Conservation (phyloP, 2,329 filamentous ascomycete species). For the Diaporthe sp. region DNA sequence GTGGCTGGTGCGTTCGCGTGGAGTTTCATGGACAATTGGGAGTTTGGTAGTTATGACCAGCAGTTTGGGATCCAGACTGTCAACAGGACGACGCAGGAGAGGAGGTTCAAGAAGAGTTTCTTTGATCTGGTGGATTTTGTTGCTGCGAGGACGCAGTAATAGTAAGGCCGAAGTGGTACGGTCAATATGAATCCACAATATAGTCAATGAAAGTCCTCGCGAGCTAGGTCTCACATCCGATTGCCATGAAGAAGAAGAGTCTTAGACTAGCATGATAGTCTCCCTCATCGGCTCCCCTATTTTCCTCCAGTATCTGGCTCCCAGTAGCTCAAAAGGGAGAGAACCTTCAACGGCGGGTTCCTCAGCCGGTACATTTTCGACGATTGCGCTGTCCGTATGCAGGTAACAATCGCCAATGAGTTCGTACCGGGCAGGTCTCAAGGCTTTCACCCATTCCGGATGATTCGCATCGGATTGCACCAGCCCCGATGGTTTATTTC, state of each 20-base stretch:
- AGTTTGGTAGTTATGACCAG: conserved; percentile 59
- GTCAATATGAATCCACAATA: too few relatives aligned
- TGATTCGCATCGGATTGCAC: rapidly evolving
- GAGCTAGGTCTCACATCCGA: too few relatives aligned
- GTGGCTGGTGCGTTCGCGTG: conserved; percentile 67
- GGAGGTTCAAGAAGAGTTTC: conserved; percentile 69
- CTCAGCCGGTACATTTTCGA: not conserved
- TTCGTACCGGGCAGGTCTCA: not conserved
- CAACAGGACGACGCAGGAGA: conserved; percentile 63
- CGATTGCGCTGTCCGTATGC: not conserved
- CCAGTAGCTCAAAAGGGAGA: conserved; percentile 9
- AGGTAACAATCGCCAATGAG: conserved; percentile 30
- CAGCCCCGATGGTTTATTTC: not conserved
- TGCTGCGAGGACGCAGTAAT: not conserved
- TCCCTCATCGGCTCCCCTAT: not conserved
- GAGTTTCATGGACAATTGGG: conserved; percentile 66
- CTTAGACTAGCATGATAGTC: not conserved
- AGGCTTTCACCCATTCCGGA: not conserved
- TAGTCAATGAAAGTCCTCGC: too few relatives aligned
- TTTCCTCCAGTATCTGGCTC: not conserved
- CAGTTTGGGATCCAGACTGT: conserved; percentile 70
- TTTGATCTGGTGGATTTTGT: conserved; percentile 69
- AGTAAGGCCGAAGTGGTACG: too few relatives aligned
- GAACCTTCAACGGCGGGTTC: conserved; percentile 3
- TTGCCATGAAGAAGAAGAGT: not conserved